Evolutionary conservation across 768 basidiomycete genomes (phyloP).

Genomic region (Boletellus emodensis): DNA sequence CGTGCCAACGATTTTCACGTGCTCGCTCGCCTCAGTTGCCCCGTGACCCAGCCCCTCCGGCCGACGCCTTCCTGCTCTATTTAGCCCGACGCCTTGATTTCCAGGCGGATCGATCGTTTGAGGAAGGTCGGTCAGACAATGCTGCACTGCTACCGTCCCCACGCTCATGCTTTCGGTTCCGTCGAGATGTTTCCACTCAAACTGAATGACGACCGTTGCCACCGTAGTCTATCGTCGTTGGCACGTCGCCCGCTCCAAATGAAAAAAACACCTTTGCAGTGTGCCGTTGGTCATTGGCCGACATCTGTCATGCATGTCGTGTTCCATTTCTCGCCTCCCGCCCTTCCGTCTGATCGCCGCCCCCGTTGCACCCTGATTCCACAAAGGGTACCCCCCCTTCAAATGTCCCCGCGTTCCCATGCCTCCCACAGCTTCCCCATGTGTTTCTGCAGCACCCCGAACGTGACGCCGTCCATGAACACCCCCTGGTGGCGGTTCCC

Average conservation of each 20-base stretch:
- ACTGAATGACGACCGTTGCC: conserved; percentile 13
- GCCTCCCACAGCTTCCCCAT: conserved; percentile 28
- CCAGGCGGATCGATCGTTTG: not conserved
- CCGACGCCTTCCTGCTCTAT: not conserved
- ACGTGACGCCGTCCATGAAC: conserved; percentile 9
- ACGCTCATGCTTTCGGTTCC: not conserved
- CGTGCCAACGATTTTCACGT: conserved; percentile 4
- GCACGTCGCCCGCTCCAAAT: not conserved
- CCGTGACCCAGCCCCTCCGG: not conserved
- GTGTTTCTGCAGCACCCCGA: conserved; percentile 17
- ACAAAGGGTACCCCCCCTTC: not conserved
- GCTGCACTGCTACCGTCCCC: not conserved
- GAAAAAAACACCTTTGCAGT: too few species aligned
- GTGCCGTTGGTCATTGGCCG: too few species aligned
- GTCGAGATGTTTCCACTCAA: conserved; percentile 11
- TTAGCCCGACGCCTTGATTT: conserved; percentile 9
- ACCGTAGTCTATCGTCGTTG: conserved; percentile 7
- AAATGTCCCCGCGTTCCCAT: conserved; percentile 30
- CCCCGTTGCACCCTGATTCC: too few species aligned
- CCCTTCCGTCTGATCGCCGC: not conserved
- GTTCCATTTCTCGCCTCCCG: too few species aligned
- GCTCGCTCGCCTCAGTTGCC: conserved; percentile 14
- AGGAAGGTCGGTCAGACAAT: conserved; percentile 1
- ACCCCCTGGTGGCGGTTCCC: conserved; percentile 3
- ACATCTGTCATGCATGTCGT: too few species aligned